These are phyloP conservation scores for cucumber (Cucumis sativus) DNA, from an alignment of 306 rosid species.

Conservation along the genomic window DNA sequence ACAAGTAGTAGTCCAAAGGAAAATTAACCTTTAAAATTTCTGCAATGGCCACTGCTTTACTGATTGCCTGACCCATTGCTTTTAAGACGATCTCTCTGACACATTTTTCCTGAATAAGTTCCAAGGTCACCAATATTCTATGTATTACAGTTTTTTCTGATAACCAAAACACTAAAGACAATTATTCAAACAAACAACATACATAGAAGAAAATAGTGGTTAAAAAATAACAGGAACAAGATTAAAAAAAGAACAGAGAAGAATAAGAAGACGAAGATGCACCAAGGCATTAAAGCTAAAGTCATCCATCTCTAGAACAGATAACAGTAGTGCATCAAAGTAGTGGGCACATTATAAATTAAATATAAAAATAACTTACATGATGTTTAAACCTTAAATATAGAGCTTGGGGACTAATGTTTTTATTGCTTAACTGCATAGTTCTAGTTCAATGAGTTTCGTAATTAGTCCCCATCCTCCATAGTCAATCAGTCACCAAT, in stretches of 20 bases:
- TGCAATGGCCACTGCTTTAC: slow-evolving; percentile 89
- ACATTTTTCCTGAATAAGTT: slow-evolving; percentile 55
- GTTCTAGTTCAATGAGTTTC: not conserved
- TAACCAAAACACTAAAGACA: not conserved
- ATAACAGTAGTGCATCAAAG: not conserved
- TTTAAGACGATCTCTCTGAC: slow-evolving; percentile 79
- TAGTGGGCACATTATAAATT: not conserved
- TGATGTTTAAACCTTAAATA: not conserved
- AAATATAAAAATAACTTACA: not conserved
- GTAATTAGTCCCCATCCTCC: too few species aligned
- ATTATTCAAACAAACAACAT: not conserved
- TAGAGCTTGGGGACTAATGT: not conserved
- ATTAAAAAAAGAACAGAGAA: not conserved
- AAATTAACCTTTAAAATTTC: slow-evolving; percentile 71
- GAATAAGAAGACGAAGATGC: not conserved
- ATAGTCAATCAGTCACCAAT: not conserved
- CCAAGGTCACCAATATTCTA: not conserved
- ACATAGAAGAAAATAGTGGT: not conserved
- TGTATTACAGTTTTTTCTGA: not conserved
- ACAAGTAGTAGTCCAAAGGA: not conserved
- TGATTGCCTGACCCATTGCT: slow-evolving; percentile 99
- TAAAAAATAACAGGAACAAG: not conserved
- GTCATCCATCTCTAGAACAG: not conserved
- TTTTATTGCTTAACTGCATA: not conserved
- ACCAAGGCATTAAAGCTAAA: not conserved